phyloP scores from a whole-genome alignment of 768 basidiomycete genomes.

The Auricularia heimuer region DNA sequence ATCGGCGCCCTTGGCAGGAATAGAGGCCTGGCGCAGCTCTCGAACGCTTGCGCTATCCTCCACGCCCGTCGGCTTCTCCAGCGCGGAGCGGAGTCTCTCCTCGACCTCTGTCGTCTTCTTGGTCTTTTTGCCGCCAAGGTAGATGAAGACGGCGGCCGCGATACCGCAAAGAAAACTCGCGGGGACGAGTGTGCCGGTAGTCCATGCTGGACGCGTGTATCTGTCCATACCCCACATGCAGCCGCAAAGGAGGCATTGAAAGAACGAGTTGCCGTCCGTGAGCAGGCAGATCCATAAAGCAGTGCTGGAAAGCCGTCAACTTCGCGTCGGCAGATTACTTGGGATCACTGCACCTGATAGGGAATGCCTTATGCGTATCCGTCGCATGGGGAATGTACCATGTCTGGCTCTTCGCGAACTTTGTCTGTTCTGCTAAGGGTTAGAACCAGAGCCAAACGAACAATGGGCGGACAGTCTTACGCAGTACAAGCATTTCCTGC shows the following conservation, averaged over 20 bases:
- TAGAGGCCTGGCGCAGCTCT: background rate
- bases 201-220: slow-evolving; percentile 58
- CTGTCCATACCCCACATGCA: slow-evolving; percentile 76
- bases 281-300: slow-evolving; percentile 66
- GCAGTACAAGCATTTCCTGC: slow-evolving; percentile 53
- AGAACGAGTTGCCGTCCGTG: slow-evolving; percentile 70
- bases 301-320: slow-evolving; percentile 27
- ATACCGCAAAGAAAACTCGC: slow-evolving; percentile 71
- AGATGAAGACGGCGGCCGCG: slow-evolving; percentile 60
- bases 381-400: slow-evolving; percentile 86
- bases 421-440: slow-evolving; percentile 45
- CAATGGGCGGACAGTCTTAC: slow-evolving; percentile 27
- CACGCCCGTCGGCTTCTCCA: slow-evolving; percentile 11
- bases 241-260: slow-evolving; percentile 65
- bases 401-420: slow-evolving; percentile 62
- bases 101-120: slow-evolving; percentile 58
- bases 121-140: slow-evolving; percentile 59
- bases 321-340: background rate
- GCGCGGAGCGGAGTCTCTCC: slow-evolving; percentile 41
- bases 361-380: slow-evolving; percentile 54
- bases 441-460: background rate
- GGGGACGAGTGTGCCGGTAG: slow-evolving; percentile 53
- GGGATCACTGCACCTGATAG: slow-evolving; percentile 15
- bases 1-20: no score
- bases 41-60: background rate